Evolutionary conservation across 306 rosid genomes (phyloP), one percentile per base, ranked within the genome.

Genomic region (Citrullus mucosospermus): DNA sequence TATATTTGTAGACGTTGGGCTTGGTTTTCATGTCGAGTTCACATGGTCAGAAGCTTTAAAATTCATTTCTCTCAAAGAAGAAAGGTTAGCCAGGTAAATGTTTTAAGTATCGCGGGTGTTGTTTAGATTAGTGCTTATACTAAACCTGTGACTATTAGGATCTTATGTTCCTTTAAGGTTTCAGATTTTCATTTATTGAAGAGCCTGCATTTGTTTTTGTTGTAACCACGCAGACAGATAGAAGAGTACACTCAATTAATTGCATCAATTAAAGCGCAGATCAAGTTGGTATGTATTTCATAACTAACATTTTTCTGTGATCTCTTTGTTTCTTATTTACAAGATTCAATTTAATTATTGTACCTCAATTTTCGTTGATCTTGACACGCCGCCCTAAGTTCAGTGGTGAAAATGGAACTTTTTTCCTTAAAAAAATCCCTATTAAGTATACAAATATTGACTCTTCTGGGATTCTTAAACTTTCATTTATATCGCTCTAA

Each of bases 21-120:
- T 91, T 54, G 99, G 97, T 85, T 92, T 95, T 85, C 99, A 95
- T 22, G 97, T 91, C 65, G 97, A 95, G 88, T 91, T 95, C 85
- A 87, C 97, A 79, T 95, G 96, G 97, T 79, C 96, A 17, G 97
- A 91, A 85, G 99, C 97, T 83, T 78, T 95, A 69, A 91, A 84
- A 69, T 95, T 36, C 81, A 85, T 92, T 67, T 81, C 86, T 14
- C 87, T 83, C 59, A 86, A 96, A 89, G 97, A 95, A 82, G 97
- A 89, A 81, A 92, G 77, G 85, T 60, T 95, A 73, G 80, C 84
- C 58, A 88, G 91, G 98, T 95, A 85, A 14, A 16, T 20, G 58
- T 46, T 46, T 11, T 22, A 6, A 41, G 36, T 1, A n/a, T 9
- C n/a, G 54, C 51, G 6, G 13, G 20, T n/a, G 1, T 51, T 25